A percentile compares a stretch with the other conserved stretches of the same genome.
phyloP scores from a whole-genome alignment of 352 stramenopile genomes.

The Globisporangium canariense region DNA sequence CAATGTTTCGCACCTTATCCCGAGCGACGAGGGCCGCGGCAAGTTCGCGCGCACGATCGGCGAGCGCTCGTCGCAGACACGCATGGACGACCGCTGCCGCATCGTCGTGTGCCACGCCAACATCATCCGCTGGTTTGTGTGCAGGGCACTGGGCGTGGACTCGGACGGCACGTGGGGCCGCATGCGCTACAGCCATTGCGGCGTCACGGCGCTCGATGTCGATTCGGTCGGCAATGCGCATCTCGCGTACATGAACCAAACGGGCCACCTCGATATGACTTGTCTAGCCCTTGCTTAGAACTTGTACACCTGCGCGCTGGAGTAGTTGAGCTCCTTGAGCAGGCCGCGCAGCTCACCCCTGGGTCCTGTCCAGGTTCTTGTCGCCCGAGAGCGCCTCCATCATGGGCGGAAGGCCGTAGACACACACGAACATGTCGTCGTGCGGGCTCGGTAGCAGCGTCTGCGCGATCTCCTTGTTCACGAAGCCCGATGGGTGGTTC shows the following conservation, averaged over 20 bases:
- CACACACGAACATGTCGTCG: constrained; percentile 79
- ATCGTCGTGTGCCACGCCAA: constrained; percentile 66
- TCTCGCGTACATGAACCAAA: constrained; percentile 65
- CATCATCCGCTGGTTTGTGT: constrained; percentile 76
- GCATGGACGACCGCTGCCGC: constrained; percentile 42
- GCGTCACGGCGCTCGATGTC: constrained; percentile 56
- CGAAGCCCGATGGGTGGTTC: constrained; percentile 69
- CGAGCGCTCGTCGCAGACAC: constrained; percentile 27
- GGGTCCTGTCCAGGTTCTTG: constrained; percentile 81
- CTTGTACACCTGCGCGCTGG: constrained; percentile 78
- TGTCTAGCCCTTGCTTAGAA: constrained; percentile 38
- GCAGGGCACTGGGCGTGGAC: constrained; percentile 54
- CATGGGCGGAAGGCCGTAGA: constrained; percentile 87
- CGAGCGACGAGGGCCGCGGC: constrained; percentile 26
- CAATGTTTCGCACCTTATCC: constrained; percentile 65
- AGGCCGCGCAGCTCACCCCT: constrained; percentile 81
- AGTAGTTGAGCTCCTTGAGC: constrained; percentile 83
- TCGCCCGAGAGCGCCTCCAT: constrained; percentile 88
- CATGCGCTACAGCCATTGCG: constrained; percentile 72
- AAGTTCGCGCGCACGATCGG: constrained; percentile 30
- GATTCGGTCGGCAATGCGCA: constrained; percentile 70
- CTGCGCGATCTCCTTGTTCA: constrained; percentile 81
- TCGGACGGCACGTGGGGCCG: constrained; percentile 62
- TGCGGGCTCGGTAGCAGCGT: constrained; percentile 59
- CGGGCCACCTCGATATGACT: constrained; percentile 45